A percentile compares a stretch with the other conserved stretches of the same genome.
These are phyloP conservation scores for Prosopis cineraria DNA, from an alignment of 306 rosid genomes.

Conservation along the genomic window DNA sequence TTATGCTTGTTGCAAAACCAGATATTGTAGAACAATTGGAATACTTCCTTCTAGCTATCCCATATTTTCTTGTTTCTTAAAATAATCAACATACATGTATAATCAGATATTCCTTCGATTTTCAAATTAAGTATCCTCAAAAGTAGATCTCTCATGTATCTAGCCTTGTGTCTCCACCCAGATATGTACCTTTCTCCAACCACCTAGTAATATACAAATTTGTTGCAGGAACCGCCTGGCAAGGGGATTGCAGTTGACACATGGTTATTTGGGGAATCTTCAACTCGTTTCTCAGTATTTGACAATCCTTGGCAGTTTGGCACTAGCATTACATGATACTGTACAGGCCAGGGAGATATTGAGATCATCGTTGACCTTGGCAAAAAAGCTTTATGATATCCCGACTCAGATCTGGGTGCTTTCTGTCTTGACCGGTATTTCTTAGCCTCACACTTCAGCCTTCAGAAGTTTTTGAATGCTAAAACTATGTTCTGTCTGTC, in stretches of 20 bases:
- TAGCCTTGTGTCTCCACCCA: not conserved
- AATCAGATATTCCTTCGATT: not conserved
- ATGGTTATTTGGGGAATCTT: conserved; percentile 86
- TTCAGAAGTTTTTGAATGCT: conserved; percentile 15
- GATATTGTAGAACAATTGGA: not conserved
- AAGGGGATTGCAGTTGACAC: conserved; percentile 94
- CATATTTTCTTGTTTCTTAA: not conserved
- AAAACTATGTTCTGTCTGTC: not conserved
- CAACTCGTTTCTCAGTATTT: conserved; percentile 94
- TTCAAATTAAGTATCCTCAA: not conserved
- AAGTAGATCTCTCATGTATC: conserved; percentile 6
- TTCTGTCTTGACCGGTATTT: conserved; percentile 81
- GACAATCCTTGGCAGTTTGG: conserved; percentile 95
- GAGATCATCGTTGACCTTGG: conserved; percentile 93
- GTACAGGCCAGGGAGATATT: conserved; percentile 93
- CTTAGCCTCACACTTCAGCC: conserved; percentile 17
- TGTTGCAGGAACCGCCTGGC: conserved; percentile 88
- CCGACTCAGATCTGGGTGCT: conserved; percentile 98
- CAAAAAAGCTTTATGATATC: conserved; percentile 90
- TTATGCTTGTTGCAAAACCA: not conserved
- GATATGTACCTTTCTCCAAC: conserved; percentile 27
- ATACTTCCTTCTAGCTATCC: not conserved
- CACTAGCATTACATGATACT: conserved; percentile 80
- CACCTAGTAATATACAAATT: conserved; percentile 23
- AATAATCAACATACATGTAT: not conserved